phyloP scores from a whole-genome alignment of 495 filamentous ascomycete species.

The Penicillium subrubescens region DNA sequence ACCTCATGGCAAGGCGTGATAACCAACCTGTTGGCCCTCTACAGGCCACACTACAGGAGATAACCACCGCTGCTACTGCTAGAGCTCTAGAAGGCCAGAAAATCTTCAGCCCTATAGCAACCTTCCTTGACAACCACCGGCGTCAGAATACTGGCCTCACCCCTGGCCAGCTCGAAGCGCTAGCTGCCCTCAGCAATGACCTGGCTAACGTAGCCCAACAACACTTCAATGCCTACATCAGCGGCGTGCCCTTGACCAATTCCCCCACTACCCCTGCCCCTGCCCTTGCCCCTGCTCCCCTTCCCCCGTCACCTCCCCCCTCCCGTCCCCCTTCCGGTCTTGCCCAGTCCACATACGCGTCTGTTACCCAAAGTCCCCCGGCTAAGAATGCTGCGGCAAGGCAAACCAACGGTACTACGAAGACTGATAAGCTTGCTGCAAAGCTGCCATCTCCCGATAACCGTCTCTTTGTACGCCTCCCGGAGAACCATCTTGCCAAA shows the following conservation, averaged over 20 bases:
- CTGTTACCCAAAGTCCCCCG: not conserved
- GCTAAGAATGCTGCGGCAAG: not conserved
- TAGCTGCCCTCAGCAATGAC: not conserved
- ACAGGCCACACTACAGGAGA: not conserved
- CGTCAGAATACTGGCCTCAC: not conserved
- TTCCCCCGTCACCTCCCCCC: not conserved
- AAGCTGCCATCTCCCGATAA: conserved; percentile 1
- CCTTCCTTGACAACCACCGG: not conserved
- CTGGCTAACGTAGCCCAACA: not conserved
- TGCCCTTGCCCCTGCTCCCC: not conserved
- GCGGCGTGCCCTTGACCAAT: not conserved
- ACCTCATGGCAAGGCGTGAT: not conserved
- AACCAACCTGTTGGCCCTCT: not conserved
- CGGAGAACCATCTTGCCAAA: too few relatives aligned
- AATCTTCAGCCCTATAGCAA: not conserved
- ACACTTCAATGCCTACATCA: too few relatives aligned
- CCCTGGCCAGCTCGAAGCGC: not conserved
- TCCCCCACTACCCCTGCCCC: not conserved
- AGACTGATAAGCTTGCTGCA: not conserved
- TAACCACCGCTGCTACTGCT: not conserved
- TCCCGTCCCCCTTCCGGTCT: not conserved
- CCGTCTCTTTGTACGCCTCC: too few relatives aligned
- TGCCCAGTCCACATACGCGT: not conserved
- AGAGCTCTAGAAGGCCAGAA: not conserved
- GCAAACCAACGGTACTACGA: not conserved